Conservation (phyloP, 2,329 filamentous ascomycete genomes). For the Colletotrichum viniferum region DNA sequence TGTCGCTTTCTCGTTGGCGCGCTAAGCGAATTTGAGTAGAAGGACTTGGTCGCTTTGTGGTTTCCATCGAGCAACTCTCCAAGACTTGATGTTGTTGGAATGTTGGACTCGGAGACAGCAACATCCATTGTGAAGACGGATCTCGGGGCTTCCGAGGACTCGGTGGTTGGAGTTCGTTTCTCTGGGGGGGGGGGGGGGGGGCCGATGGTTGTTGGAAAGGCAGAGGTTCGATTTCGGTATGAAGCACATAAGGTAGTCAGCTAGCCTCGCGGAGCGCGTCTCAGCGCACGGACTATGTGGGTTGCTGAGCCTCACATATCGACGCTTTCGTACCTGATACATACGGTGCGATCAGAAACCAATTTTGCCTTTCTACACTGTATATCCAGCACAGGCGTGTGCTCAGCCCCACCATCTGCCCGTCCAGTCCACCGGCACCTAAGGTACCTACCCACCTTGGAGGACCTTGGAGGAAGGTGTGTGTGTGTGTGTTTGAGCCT, state of each 20-base stretch:
- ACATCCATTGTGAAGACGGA: constrained; percentile 23
- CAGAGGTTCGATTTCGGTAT: not conserved
- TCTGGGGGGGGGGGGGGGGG: no score
- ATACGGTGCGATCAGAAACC: not conserved
- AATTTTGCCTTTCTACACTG: not conserved
- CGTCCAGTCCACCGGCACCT: no score
- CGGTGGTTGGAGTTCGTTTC: not conserved
- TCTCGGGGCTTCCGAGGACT: not conserved
- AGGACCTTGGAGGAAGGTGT: no score
- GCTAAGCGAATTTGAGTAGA: constrained; percentile 37
- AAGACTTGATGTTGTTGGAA: constrained; percentile 32
- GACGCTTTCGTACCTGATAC: not conserved
- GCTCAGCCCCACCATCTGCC: not conserved
- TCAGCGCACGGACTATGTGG: not conserved
- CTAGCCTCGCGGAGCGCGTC: not conserved
- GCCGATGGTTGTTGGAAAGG: not conserved
- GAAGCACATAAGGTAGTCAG: not conserved
- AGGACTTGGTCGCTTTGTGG: constrained; percentile 41
- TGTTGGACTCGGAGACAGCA: constrained; percentile 28
- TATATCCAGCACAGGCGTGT: not conserved
- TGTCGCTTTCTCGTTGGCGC: constrained; percentile 36
- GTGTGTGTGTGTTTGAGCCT: no score
- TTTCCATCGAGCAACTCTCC: constrained; percentile 44
- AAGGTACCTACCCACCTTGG: no score
- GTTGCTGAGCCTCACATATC: not conserved